Base-by-base conservation (phyloP, 2,329 filamentous ascomycete species). In the Stagonosporopsis vannaccii region DNA sequence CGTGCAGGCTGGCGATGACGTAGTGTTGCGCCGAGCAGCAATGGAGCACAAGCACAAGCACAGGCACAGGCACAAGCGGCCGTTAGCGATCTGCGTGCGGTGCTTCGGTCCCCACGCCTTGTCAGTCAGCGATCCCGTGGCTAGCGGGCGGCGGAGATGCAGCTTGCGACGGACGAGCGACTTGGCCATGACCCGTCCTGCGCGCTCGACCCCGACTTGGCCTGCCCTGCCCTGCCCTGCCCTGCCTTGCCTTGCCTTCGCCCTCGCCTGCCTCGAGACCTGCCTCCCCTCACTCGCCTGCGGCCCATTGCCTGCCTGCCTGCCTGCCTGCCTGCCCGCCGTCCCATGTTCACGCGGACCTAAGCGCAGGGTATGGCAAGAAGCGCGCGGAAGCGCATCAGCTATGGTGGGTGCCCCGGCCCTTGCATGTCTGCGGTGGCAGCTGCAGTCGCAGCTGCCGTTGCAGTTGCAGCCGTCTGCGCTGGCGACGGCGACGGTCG, bases 371-470 rank as follows among this genome's bases (percentile, higher is more conserved):
- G 65, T 63, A 83, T 82, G 80, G 80, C 79, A 70, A 77, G 80
- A 68, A 82, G 81, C 73, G 79, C 80, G 70, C 77, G 79, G 63
- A 81, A 82, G 76, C 79, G 80, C 65, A 82, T 83, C 65, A 82
- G 80, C 67, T 83, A 83, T 73, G 81, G 80, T 82, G 65, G 37
- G 77, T 72, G 41, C 42, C 49, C 25, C 35, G 50, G 28, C 28
- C 50, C 36, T 41, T 47, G 42, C 42, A 41, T 39, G 42, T 46
- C 42, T 23, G 40, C 20, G 40, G 26, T 41, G 17, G 39, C 30
- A 19, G 26, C 39, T 28, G 32, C 28, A 13, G 37, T 43, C 25
- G 12, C 40, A 15, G 32, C 13, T 19, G 19, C 20, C 20, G n/a
- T n/a, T n/a, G n/a, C n/a, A n/a, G n/a, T n/a, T n/a, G n/a, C n/a